These are phyloP conservation scores for Neolentinus lepideus DNA, from an alignment of 1,284 basidiomycete species.

Conservation along the genomic window DNA sequence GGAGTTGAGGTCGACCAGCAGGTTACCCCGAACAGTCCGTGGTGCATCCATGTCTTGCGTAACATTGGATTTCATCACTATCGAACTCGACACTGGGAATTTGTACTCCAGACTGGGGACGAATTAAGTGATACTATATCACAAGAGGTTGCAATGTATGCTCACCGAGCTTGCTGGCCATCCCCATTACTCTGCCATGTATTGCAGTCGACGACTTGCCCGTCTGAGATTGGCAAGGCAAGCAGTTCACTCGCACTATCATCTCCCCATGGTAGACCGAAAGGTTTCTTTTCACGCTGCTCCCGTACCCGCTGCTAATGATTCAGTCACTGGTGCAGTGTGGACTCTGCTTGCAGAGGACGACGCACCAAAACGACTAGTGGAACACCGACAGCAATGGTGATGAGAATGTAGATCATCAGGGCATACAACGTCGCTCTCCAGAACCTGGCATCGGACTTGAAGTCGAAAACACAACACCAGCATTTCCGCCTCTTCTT, in stretches of 20 bases:
- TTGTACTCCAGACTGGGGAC: neutral
- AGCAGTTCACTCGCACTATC: neutral
- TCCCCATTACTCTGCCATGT: neutral
- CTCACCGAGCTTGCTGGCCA: neutral
- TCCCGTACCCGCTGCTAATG: neutral
- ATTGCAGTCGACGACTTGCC: neutral
- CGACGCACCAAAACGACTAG: neutral
- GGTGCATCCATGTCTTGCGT: neutral
- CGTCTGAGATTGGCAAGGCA: neutral
- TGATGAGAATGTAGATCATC: neutral
- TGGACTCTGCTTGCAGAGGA: neutral
- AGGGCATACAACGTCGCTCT: constrained; percentile 1
- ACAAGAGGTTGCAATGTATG: neutral
- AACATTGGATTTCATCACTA: neutral
- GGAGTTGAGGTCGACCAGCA: neutral
- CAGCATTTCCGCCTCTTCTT: neutral
- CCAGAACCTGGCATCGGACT: neutral
- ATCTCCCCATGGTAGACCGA: neutral
- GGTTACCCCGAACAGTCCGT: neutral
- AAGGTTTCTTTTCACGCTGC: neutral
- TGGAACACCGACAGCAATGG: neutral
- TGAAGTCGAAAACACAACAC: neutral
- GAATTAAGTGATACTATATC: neutral
- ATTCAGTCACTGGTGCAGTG: neutral
- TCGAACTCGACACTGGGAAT: neutral